Conservation (phyloP, 805 yeast genomes). For the Tetrapisispora pingtungensis region DNA sequence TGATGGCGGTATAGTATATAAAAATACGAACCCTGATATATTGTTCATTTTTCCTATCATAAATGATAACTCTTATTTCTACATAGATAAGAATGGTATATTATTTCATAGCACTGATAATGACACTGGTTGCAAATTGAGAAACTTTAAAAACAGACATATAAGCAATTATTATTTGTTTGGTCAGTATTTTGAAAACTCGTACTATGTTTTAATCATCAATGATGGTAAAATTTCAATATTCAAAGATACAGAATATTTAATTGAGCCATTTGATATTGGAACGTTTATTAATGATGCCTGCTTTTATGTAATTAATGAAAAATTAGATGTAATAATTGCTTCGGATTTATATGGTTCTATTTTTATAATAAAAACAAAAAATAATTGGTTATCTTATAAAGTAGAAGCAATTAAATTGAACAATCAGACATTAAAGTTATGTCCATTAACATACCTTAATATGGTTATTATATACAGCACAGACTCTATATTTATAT, state of each 20-base stretch:
- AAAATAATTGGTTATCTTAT: neutral
- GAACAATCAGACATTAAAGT: constrained; percentile 4
- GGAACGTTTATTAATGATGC: neutral
- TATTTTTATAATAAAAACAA: constrained; percentile 6
- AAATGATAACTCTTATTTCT: neutral
- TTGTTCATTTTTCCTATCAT: neutral
- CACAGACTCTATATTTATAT: neutral
- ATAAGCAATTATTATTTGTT: constrained; percentile 2
- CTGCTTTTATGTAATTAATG: neutral
- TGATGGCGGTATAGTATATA: constrained; percentile 2
- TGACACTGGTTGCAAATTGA: neutral
- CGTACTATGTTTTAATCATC: neutral
- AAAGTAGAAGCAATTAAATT: constrained; percentile 4
- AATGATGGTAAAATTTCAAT: neutral
- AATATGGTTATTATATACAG: constrained; percentile 4
- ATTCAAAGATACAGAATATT: neutral
- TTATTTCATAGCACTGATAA: neutral
- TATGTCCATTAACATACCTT: constrained; percentile 4
- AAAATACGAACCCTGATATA: constrained; percentile 2
- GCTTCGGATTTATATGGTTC: constrained; percentile 14
- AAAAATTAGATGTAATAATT: constrained; percentile 2
- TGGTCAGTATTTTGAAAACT: neutral
- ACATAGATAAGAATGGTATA: neutral
- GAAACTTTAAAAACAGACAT: neutral
- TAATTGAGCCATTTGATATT: neutral